phyloP scores from a whole-genome alignment of 148 eudicot genomes.

The Cornus florida region DNA sequence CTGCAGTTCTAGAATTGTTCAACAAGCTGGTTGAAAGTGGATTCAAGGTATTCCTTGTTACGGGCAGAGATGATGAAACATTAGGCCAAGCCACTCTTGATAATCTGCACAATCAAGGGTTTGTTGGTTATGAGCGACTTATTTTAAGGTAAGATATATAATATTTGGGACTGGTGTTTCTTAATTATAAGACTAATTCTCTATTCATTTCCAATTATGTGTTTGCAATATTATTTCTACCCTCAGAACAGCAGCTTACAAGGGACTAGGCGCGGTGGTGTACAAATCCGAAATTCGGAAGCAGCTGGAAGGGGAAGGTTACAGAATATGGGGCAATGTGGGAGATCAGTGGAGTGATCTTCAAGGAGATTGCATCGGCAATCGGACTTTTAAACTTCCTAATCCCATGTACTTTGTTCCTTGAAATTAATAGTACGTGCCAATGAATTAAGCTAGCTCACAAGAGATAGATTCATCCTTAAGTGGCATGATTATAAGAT shows the following conservation, averaged over 20 bases:
- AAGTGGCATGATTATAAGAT: no score
- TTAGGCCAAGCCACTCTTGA: conserved; percentile 52
- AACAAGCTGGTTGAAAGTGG: conserved; percentile 44
- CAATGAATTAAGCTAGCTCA: no score
- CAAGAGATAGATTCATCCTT: no score
- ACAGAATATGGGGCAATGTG: conserved; percentile 86
- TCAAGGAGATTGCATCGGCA: conserved; percentile 60
- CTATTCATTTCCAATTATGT: no score
- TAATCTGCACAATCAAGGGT: conserved; percentile 58
- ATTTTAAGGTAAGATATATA: conserved; percentile 53
- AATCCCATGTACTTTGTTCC: conserved; percentile 94
- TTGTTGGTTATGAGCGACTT: conserved; percentile 62
- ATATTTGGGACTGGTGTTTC: no score
- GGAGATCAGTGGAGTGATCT: conserved; percentile 96
- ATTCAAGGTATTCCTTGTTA: conserved; percentile 61
- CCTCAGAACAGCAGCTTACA: conserved; percentile 37
- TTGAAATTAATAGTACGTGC: not conserved
- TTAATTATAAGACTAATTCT: no score
- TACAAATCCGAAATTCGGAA: conserved; percentile 65
- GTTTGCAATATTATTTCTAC: not conserved
- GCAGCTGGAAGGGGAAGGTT: conserved; percentile 56
- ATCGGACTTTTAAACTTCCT: conserved; percentile 78
- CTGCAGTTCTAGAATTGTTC: conserved; percentile 46
- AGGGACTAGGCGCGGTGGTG: conserved; percentile 51
- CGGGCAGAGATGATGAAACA: conserved; percentile 64